Evolutionary conservation across 2,329 filamentous ascomycete species (phyloP).

Genomic region (Stemphylium beticola): DNA sequence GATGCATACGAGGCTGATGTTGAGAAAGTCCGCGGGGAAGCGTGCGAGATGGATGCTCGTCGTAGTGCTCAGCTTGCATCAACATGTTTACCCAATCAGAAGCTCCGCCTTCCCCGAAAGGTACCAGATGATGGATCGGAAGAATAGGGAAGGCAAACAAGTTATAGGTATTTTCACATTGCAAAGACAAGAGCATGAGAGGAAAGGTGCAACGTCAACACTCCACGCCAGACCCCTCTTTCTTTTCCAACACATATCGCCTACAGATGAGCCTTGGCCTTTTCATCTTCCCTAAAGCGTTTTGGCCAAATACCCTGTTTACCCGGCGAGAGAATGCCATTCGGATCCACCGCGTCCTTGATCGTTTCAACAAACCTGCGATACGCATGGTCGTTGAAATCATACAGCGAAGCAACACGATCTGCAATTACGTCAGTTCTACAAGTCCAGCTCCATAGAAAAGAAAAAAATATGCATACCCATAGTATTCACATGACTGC

Average conservation of each 20-base stretch:
- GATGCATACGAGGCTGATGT: too few species aligned
- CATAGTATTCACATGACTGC: constrained; percentile 42
- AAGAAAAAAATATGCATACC: constrained; percentile 20
- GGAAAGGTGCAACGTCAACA: too few species aligned
- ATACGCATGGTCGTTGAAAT: constrained; percentile 43
- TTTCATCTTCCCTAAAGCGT: constrained; percentile 30
- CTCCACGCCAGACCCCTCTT: neutral
- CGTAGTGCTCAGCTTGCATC: too few species aligned
- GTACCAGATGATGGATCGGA: too few species aligned
- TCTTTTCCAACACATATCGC: neutral
- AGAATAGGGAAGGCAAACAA: too few species aligned
- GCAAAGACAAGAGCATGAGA: too few species aligned
- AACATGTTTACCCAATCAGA: too few species aligned
- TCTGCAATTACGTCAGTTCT: constrained; percentile 20
- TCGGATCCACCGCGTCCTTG: constrained; percentile 42
- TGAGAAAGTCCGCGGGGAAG: too few species aligned
- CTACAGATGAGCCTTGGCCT: constrained; percentile 33
- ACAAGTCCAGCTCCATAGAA: neutral
- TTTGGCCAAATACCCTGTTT: constrained; percentile 44
- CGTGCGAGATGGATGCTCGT: too few species aligned
- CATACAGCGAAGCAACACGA: constrained; percentile 38
- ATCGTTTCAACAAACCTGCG: constrained; percentile 41
- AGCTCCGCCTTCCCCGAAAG: too few species aligned
- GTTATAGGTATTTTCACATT: too few species aligned
- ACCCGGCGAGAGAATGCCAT: constrained; percentile 40